phyloP scores from a whole-genome alignment of 1,284 basidiomycete species.

The Caloboletus inedulis region DNA sequence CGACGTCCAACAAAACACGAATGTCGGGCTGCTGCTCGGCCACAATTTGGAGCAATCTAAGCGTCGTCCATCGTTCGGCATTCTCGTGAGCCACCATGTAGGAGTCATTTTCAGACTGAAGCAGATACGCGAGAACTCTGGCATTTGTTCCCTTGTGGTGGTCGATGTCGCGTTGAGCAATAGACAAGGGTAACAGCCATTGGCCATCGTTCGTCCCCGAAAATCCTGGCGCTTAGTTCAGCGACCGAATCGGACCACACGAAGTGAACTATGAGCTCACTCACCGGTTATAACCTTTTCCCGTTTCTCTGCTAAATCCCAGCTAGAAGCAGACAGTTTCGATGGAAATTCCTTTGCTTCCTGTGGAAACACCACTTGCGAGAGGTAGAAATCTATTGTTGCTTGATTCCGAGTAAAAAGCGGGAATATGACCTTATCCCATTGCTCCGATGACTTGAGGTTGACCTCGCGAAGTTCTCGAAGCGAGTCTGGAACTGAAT shows the following conservation, averaged over 20 bases:
- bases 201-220: constrained; percentile 3
- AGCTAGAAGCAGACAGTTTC: constrained; percentile 45
- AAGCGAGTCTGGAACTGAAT: constrained; percentile 28
- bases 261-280: not conserved
- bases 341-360: constrained; percentile 42
- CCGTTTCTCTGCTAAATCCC: constrained; percentile 45
- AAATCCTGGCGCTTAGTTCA: not conserved
- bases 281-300: constrained; percentile 2
- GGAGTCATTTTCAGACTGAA: constrained; percentile 41
- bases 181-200: constrained; percentile 3
- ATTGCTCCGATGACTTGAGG: constrained; percentile 37
- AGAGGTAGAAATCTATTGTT: constrained; percentile 47
- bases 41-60: constrained; percentile 34
- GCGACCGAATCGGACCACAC: not conserved
- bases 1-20: constrained; percentile 48
- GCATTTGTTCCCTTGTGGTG: not conserved
- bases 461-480: constrained; percentile 39
- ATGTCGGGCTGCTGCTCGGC: constrained; percentile 34
- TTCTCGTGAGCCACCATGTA: constrained; percentile 29
- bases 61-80: constrained; percentile 23
- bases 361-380: constrained; percentile 11
- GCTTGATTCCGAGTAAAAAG: constrained; percentile 37
- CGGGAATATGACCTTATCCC: constrained; percentile 30
- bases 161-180: not conserved
- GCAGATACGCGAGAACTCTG: constrained; percentile 34